Base-by-base conservation (phyloP, 192 early-diverging fungal genomes). In the Bifiguratus adelaidae region DNA sequence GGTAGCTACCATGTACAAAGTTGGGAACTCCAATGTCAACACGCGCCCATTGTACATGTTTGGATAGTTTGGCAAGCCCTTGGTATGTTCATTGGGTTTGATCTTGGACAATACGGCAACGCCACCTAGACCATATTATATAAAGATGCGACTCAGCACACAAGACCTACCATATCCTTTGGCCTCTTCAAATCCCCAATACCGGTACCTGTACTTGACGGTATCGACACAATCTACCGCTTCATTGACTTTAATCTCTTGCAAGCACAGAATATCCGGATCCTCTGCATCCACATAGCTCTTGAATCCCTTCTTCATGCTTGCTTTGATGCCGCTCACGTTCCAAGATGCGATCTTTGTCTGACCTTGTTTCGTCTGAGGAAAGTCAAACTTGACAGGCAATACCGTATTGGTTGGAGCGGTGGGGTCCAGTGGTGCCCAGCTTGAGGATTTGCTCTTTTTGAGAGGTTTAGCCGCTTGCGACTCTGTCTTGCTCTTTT, bases 171-270 rank as follows among this genome's bases (percentile, higher is more conserved):
- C 70, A 47, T 89, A 86, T 18, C 85, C 85, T 63, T 92, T 92
- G 47, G 86, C 87, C 15, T 72, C 66, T 23, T 71, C 67, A 58
- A 70, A 65, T 0, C 63, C 69, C 82, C 86, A 89, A 28, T 78
- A 80, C 52, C 77, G 69, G 67, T 79, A 74, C 37, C 78, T 83
- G 52, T 83, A 89, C 32, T 57, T 58, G 48, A 72, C 70, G 41
- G 71, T 63, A 51, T 74, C 70, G 16, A 86, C 55, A 15, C 74
- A 48, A 27, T 78, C 71, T 13, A 71, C 48, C 41, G 71, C 65
- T 8, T 83, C 65, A 55, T 87, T 85, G 11, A 85, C 66, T 61
- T 91, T 94, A 35, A 84, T 89, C 54, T 92, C 91, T 56, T 92
- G 88, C 29, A 94, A 27, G 50, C 80, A 86, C 1, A 92, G 43